Evolutionary conservation across 2,329 filamentous ascomycete genomes (phyloP).

Genomic region (Colletotrichum salicis): DNA sequence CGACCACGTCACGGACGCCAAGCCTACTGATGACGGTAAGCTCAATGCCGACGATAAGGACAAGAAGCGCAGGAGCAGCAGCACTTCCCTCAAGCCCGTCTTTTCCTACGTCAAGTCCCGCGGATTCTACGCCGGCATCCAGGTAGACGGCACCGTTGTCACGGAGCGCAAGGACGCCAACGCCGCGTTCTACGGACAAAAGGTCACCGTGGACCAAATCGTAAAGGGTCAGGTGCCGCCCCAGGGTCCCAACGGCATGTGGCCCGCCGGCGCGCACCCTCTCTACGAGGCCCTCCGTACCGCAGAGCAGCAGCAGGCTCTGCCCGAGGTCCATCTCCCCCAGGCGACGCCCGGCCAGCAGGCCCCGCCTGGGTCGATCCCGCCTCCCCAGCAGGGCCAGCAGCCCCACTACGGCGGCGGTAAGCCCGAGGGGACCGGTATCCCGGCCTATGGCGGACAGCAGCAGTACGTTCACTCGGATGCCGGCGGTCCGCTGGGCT

Average conservation of each 20-base stretch:
- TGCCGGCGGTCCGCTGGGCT: constrained; percentile 36
- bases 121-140: constrained; percentile 87
- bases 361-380: constrained; percentile 8
- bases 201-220: constrained; percentile 58
- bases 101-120: constrained; percentile 85
- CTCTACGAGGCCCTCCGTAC: constrained; percentile 45
- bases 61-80: constrained; percentile 34
- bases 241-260: constrained; percentile 40
- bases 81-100: constrained; percentile 51
- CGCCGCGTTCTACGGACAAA: constrained; percentile 82
- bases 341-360: constrained; percentile 26
- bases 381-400: constrained; percentile 14
- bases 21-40: constrained; percentile 44
- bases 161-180: constrained; percentile 91
- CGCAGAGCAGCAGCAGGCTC: constrained; percentile 43
- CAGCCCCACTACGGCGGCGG: constrained; percentile 14
- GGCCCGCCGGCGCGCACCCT: constrained; percentile 46
- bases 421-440: not conserved
- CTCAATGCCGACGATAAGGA: constrained; percentile 53
- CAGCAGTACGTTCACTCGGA: constrained; percentile 37
- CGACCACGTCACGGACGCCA: constrained; percentile 26
- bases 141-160: constrained; percentile 87
- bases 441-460: constrained; percentile 19
- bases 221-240: constrained; percentile 55
- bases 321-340: constrained; percentile 35